Evolutionary conservation across 139 green algal genomes (phyloP), one percentile per base, ranked within the genome.

Genomic region (Coccomyxa sp.): DNA sequence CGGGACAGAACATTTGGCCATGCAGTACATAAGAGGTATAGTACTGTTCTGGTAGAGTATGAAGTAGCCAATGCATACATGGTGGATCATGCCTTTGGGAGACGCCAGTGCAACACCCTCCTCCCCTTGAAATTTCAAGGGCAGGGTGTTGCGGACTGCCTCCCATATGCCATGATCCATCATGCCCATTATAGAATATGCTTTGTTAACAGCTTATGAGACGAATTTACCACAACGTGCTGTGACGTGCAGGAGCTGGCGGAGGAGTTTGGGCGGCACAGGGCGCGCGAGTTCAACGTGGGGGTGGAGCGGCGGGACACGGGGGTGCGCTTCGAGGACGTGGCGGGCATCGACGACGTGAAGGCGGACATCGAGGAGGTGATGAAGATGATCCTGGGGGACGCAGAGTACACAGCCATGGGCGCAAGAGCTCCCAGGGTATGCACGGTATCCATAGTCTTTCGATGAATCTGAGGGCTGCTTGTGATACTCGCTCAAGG

Each of bases 331-430:
- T 95, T 93, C 73, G 77, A 76, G 8, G 90, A 95, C 78, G 90
- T 95, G 78, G 89, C 88, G 35, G 90, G 90, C 68, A 90, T 95
- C 29, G 90, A 95, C 55, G 34, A 78, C n/a, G 83, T 94, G 34
- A 92, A 89, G 82, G 68, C 40, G 8, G 86, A 90, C 79, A 88
- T 94, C 38, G 68, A 84, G 70, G 86, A 89, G 73, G 77, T 89
- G n/a, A 75, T 95, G 70, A 74, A 86, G 36, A 92, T 94, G 80
- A 64, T 95, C 37, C 38, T 91, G 77, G 85, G 85, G 14, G 78
- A 83, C 6, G 73, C 86, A 9, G 33, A 76, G 33, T 95, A 88
- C 41, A 3, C 54, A 8, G 78, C 34, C 33, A 91, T 91, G 38
- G 90, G 89, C 18, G 89, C 86, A 7, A 64, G 68, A 0, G 78